Evolutionary conservation across 768 basidiomycete species (phyloP).

Genomic region (Termitomyces sp.): DNA sequence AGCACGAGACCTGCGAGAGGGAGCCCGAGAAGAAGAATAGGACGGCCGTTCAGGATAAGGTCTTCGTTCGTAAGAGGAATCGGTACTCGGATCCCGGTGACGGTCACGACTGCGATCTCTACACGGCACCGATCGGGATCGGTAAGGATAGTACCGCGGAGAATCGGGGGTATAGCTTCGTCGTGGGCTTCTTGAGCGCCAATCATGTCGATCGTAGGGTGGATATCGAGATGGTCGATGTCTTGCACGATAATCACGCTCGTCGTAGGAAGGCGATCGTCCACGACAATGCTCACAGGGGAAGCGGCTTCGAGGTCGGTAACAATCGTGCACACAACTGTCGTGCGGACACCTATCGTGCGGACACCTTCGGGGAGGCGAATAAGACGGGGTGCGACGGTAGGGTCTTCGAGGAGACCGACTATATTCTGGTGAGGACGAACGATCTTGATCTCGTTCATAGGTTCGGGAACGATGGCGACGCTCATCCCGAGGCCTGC

Average conservation of each 20-base stretch:
- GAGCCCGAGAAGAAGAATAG: not conserved
- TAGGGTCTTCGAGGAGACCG: not conserved
- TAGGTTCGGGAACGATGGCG: constrained; percentile 1
- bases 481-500: too few species aligned
- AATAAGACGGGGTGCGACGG: not conserved
- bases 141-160: not conserved
- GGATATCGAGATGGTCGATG: not conserved
- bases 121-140: not conserved
- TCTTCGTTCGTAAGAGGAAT: not conserved
- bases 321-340: not conserved
- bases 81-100: constrained; percentile 2
- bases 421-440: not conserved
- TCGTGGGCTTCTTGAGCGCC: not conserved
- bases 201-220: not conserved
- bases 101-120: not conserved
- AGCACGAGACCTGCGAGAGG: not conserved
- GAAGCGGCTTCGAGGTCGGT: constrained; percentile 8
- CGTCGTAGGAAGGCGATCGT: not conserved
- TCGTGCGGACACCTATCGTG: not conserved
- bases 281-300: not conserved
- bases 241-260: not conserved
- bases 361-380: not conserved
- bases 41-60: too few species aligned
- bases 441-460: not conserved
- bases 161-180: constrained; percentile 5